Conservation (phyloP, 2,329 filamentous ascomycete species). For the Colletotrichum agaves region DNA sequence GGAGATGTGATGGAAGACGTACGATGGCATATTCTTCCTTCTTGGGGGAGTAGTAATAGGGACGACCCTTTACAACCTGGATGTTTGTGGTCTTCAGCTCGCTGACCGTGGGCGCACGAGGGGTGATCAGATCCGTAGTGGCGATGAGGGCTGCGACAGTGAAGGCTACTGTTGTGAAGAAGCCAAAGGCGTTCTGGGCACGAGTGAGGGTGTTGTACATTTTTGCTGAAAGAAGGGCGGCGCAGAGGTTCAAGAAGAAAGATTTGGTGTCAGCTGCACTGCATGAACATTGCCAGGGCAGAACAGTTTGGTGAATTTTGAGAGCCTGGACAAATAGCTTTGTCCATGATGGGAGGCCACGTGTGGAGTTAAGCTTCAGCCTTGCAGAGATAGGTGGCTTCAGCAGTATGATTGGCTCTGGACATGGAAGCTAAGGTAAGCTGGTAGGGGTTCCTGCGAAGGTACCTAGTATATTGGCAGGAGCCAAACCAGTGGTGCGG, state of each 20-base stretch:
- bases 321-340: neutral
- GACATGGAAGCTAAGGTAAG: neutral
- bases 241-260: conserved; percentile 1
- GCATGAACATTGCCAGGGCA: neutral
- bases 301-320: too few species aligned
- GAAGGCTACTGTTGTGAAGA: conserved; percentile 95
- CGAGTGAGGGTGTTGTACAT: conserved; percentile 93
- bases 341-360: conserved; percentile 28
- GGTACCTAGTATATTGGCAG: neutral
- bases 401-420: conserved; percentile 12
- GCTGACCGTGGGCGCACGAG: conserved; percentile 73
- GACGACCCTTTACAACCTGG: conserved; percentile 89
- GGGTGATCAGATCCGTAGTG: conserved; percentile 77
- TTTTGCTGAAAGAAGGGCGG: conserved; percentile 42
- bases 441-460: neutral
- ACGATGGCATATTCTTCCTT: conserved; percentile 92
- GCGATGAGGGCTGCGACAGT: conserved; percentile 83
- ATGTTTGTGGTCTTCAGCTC: conserved; percentile 77
- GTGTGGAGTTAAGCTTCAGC: conserved; percentile 34
- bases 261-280: conserved; percentile 3
- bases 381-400: conserved; percentile 31
- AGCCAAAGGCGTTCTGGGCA: conserved; percentile 92
- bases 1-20: too few species aligned
- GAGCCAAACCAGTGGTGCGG: conserved; percentile 16
- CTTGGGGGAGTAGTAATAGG: conserved; percentile 94